Base-by-base conservation (phyloP, 176 grass and related monocot species). In the Carex pumila region DNA sequence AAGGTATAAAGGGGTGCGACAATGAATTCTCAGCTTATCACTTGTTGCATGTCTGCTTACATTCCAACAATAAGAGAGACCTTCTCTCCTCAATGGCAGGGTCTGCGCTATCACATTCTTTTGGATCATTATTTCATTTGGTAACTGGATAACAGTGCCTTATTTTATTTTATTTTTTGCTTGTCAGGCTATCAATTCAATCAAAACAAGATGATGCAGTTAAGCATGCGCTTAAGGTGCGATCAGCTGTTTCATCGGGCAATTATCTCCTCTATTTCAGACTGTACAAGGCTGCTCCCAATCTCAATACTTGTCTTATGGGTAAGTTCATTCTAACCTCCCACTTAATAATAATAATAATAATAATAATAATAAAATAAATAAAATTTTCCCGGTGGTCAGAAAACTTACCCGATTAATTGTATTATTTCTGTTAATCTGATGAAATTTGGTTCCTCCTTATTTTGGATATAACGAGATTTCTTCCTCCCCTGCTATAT, bases 181-280 rank as follows among this genome's bases (percentile, higher is more conserved):
- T 79, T 89, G 49, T 85, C 90, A 94, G 95, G 75, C 90, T 98
- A 71, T 93, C 95, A 65, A 87, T 83, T 85, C 87, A 93, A 86
- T 83, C 92, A 55, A 98, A 90, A 88, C 61, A 87, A 84, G 88
- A 98, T 90, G 88, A 81, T 79, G 92, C 91, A 55, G 89, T 98
- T 71, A 94, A 94, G 83, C 95, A 98, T 89, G 92, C 95, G 65
- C 95, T 94, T 66, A 84, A 87, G 65, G 95, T 98, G 81, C 95
- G 89, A 71, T 79, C 89, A 77, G 89, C 95, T 82, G 91, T 94
- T 85, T 94, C 87, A 88, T 98, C 92, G 74, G 88, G 95, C 81
- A 98, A 94, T 85, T 98, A 94, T 83, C 89, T 98, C 5, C 76
- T 93, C 57, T 98, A 93, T 87, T 98, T 98, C 65, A 94, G 89